phyloP scores from a whole-genome alignment of 2,329 filamentous ascomycete genomes.

The Exophiala calicioides region DNA sequence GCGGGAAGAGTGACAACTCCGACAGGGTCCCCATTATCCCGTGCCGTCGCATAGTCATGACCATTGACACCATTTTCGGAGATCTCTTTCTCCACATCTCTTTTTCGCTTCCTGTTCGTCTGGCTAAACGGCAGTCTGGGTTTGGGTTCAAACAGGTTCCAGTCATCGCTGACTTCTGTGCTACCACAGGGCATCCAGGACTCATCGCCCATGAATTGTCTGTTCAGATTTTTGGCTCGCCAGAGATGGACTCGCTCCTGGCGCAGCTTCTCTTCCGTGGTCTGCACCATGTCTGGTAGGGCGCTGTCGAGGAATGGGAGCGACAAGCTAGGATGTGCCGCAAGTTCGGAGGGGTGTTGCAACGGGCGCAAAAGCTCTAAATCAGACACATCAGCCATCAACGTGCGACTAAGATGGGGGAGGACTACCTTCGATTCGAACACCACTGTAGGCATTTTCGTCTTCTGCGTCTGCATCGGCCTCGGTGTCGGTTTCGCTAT shows the following conservation, averaged over 20 bases:
- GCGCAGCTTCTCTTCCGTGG: slow-evolving; percentile 59
- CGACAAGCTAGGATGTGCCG: slow-evolving; percentile 60
- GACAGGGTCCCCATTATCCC: background rate
- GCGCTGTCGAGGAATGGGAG: slow-evolving; percentile 60
- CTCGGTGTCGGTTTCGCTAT: slow-evolving; percentile 59
- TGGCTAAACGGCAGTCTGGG: slow-evolving; percentile 11
- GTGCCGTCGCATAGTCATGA: slow-evolving; percentile 9
- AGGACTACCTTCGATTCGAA: slow-evolving; percentile 57
- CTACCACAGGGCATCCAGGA: slow-evolving; percentile 59
- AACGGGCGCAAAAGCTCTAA: slow-evolving; percentile 62
- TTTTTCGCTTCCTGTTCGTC: slow-evolving; percentile 26
- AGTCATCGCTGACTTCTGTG: slow-evolving; percentile 54
- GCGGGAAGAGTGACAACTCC: background rate
- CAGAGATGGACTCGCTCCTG: slow-evolving; percentile 58
- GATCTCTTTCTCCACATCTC: slow-evolving; percentile 12
- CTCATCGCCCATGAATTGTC: slow-evolving; percentile 61
- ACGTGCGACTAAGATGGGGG: background rate
- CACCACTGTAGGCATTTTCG: slow-evolving; percentile 62
- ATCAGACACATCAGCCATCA: slow-evolving; percentile 5
- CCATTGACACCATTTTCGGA: slow-evolving; percentile 24
- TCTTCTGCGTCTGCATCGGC: slow-evolving; percentile 60
- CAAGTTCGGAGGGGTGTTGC: slow-evolving; percentile 62
- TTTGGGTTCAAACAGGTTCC: slow-evolving; percentile 48
- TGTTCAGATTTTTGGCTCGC: slow-evolving; percentile 59
- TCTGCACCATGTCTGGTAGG: slow-evolving; percentile 58